Evolutionary conservation across 345 rosid genomes (phyloP).

Genomic region (Cardamine chenopodiifolia): DNA sequence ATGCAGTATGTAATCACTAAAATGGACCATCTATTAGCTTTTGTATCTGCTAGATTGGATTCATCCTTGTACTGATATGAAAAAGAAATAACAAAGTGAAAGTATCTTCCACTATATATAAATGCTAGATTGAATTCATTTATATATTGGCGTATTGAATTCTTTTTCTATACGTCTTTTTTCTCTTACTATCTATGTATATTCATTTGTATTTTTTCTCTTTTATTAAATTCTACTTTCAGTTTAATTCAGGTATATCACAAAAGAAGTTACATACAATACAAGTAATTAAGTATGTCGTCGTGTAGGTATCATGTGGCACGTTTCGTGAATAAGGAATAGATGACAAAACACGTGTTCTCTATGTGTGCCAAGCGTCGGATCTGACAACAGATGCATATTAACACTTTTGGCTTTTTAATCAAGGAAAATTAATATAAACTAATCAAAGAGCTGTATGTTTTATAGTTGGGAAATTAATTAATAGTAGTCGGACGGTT

Average conservation of each 20-base stretch:
- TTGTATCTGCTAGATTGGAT: neutral
- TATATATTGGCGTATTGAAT: neutral
- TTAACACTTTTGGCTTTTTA: neutral
- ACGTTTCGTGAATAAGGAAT: slow-evolving; percentile 8
- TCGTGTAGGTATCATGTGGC: slow-evolving; percentile 29
- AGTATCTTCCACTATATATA: neutral
- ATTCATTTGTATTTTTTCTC: neutral
- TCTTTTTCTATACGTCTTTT: neutral
- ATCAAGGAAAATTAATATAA: neutral
- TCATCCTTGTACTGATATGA: slow-evolving; percentile 8
- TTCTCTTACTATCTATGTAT: neutral
- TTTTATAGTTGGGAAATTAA: neutral
- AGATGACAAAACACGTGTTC: slow-evolving; percentile 31
- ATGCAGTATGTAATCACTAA: slow-evolving; percentile 19
- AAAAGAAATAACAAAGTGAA: slow-evolving; percentile 9
- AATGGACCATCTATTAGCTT: slow-evolving; percentile 32
- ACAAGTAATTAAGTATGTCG: slow-evolving; percentile 2
- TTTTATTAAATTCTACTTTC: neutral
- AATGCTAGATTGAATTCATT: neutral
- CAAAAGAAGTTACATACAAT: slow-evolving; percentile 2
- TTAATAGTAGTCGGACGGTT: neutral
- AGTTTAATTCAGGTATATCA: neutral
- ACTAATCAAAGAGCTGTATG: neutral
- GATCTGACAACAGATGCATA: neutral
- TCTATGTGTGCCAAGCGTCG: slow-evolving; percentile 12